These are phyloP conservation scores for Phytopythium kandeliae DNA, from an alignment of 352 stramenopile genomes.

Conservation along the genomic window DNA sequence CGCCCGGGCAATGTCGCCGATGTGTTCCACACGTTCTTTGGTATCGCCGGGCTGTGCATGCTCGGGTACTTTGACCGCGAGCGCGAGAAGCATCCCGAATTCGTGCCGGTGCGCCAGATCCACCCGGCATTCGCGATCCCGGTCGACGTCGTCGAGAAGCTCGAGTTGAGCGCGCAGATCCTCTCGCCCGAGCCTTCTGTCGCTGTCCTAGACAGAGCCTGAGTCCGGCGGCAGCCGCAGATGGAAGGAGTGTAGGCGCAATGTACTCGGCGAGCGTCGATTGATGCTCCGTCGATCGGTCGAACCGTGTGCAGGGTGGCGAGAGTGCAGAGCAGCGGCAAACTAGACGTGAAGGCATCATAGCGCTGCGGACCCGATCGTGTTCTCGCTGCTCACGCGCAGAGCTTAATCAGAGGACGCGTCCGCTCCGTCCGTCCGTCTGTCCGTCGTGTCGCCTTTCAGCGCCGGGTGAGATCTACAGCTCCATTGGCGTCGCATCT, in stretches of 20 bases:
- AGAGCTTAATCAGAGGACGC: neutral
- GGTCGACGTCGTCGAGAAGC: slow-evolving; percentile 83
- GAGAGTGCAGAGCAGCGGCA: too few species aligned
- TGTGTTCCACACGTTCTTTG: slow-evolving; percentile 99
- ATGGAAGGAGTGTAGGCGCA: too few species aligned
- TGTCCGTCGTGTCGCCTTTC: neutral
- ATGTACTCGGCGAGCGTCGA: neutral
- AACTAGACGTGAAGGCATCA: neutral
- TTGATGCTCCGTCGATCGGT: neutral
- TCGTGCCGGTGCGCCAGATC: slow-evolving; percentile 79
- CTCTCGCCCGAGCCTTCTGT: slow-evolving; percentile 16
- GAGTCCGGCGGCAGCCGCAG: too few species aligned
- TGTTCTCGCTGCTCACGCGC: neutral
- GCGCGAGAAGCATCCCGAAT: slow-evolving; percentile 42
- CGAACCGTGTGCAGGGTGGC: neutral
- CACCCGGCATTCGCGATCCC: slow-evolving; percentile 96
- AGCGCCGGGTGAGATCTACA: slow-evolving; percentile 36
- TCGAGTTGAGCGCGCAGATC: slow-evolving; percentile 82
- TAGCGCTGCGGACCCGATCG: neutral
- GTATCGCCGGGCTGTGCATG: slow-evolving; percentile 92
- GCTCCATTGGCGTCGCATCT: slow-evolving; percentile 72
- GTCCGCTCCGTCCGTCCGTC: neutral
- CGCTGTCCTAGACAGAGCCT: neutral
- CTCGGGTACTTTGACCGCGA: slow-evolving; percentile 90
- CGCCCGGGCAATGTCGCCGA: slow-evolving; percentile 95